A percentile compares a stretch with the other conserved stretches of the same genome.
phyloP scores from a whole-genome alignment of 164 flowering plant genomes.

The Echeveria elegans region DNA sequence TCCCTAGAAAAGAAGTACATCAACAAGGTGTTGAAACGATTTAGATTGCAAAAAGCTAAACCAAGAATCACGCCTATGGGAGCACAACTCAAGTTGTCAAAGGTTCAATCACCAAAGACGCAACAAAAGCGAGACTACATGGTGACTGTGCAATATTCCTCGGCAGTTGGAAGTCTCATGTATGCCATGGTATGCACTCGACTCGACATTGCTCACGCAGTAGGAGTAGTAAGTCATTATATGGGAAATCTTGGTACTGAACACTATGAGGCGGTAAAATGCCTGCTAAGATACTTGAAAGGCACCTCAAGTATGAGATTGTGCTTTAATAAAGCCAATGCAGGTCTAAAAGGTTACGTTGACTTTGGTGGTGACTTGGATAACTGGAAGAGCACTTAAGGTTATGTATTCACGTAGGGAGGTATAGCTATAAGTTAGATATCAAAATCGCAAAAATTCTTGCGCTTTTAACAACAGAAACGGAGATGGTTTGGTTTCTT shows the following conservation, averaged over 20 bases:
- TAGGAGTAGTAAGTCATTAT: no score
- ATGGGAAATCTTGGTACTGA: not conserved
- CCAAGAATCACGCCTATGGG: not conserved
- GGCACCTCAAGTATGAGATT: no score
- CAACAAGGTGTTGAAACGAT: not conserved
- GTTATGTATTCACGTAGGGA: not conserved
- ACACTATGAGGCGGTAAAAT: not conserved
- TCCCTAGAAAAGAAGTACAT: not conserved
- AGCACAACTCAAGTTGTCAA: not conserved
- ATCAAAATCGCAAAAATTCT: not conserved
- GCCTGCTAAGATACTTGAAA: no score
- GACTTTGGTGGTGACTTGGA: no score
- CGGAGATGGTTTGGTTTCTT: slow-evolving; percentile 2
- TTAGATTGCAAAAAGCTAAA: not conserved
- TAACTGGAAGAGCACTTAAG: not conserved
- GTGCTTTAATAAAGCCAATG: not conserved
- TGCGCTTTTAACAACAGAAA: not conserved
- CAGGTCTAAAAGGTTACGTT: not conserved
- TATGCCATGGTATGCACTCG: no score
- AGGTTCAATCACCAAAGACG: not conserved
- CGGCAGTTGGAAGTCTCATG: no score
- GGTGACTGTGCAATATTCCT: not conserved
- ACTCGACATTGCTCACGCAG: no score
- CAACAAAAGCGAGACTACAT: not conserved
- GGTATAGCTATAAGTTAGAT: slow-evolving; percentile 3